Base-by-base conservation (phyloP, 2,329 filamentous ascomycete species). In the Cordyceps cateniannulata region DNA sequence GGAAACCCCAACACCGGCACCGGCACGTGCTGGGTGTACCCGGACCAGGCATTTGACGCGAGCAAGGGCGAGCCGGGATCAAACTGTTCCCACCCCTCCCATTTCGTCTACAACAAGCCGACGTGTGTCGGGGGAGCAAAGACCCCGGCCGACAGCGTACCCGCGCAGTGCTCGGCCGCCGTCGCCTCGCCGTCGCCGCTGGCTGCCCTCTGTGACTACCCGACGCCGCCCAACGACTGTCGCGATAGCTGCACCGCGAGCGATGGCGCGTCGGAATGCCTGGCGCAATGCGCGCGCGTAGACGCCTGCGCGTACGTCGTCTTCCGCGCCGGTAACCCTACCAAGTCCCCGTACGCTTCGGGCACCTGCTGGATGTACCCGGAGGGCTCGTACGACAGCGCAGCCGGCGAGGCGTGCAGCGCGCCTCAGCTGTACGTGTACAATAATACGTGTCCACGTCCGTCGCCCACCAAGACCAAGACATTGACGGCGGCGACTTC, bases 291-390 rank as follows among this genome's bases (percentile, higher is more conserved):
- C 62, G 65, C 64, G 64, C 35, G 35, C 35, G 60, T 65, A 29
- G 68, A 69, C 50, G 56, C 60, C 14, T 71, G 69, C 66, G 65
- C 53, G 62, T 70, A 66, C 60, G 69, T 55, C 49, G 65, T 70
- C 63, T 71, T 69, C 62, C 68, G 68, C 40, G 57, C 68, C 51
- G 18, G 52, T 0, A 64, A 67, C 63, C 1, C 20, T 8, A 45
- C 22, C 48, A 54, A 66, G 53, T 66, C 66, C 57, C 68, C 63
- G 18, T 69, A 70, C 59, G 48, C 51, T 29, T 16, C 59, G 2
- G 70, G 70, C 42, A 67, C 3, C 58, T 72, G 70, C 66, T 71
- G 70, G 70, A 62, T 72, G 29, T 72, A 70, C 63, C 59, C 69
- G 14, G 63, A 66, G 38, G 69, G 69, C 64, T 65, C 65, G 53